phyloP scores from a whole-genome alignment of 768 basidiomycete species.

The Pisolithus sp. region DNA sequence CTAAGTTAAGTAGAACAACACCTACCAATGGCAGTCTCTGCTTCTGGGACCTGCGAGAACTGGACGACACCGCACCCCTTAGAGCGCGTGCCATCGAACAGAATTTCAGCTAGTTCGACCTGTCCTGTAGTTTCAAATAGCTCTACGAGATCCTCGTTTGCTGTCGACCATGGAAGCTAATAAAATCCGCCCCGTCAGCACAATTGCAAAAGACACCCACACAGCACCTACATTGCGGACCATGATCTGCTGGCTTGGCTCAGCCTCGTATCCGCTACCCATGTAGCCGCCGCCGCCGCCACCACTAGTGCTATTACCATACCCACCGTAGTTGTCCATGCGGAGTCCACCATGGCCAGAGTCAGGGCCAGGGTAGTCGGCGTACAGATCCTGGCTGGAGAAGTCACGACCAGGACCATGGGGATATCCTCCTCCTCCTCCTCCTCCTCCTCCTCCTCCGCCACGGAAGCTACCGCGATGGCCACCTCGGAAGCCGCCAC shows the following conservation, averaged over 20 bases:
- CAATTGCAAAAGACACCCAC: neutral
- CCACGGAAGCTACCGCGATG: constrained; percentile 45
- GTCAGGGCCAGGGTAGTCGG: constrained; percentile 88
- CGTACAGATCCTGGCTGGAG: constrained; percentile 85
- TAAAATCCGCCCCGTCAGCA: neutral
- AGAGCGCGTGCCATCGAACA: constrained; percentile 87
- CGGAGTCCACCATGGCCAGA: constrained; percentile 30
- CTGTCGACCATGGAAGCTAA: constrained; percentile 97
- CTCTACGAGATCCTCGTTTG: constrained; percentile 97
- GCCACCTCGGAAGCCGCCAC: constrained; percentile 48
- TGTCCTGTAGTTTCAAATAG: constrained; percentile 96
- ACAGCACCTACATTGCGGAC: constrained; percentile 83
- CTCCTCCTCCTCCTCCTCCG: constrained; percentile 54
- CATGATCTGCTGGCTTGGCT: constrained; percentile 96
- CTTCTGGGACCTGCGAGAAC: constrained; percentile 80
- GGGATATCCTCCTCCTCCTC: constrained; percentile 53
- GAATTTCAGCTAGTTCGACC: constrained; percentile 90
- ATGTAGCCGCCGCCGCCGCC: constrained; percentile 8
- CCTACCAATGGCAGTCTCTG: constrained; percentile 88
- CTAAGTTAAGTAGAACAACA: neutral
- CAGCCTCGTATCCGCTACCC: constrained; percentile 47
- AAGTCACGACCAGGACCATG: constrained; percentile 57
- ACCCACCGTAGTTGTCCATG: constrained; percentile 33
- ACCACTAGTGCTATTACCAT: constrained; percentile 26
- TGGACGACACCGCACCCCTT: constrained; percentile 97